Conservation (phyloP, 2,329 filamentous ascomycete genomes). For the Xenoacremonium recifei region DNA sequence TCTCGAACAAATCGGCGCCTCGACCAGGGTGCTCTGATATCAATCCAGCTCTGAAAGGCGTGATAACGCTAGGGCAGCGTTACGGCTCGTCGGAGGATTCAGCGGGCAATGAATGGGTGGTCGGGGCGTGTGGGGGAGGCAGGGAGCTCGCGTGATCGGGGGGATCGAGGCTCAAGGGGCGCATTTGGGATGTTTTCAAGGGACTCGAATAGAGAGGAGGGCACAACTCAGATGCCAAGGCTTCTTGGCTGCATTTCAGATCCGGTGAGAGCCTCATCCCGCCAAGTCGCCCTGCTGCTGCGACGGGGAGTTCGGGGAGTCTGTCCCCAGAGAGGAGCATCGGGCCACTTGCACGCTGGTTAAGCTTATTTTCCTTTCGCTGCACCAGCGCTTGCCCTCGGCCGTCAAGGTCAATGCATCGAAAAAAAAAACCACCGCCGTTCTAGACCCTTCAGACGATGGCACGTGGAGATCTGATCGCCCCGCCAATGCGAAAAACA, state of each 20-base stretch:
- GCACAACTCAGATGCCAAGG: too few relatives aligned
- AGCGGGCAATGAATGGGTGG: neutral
- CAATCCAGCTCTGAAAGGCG: slow-evolving; percentile 17
- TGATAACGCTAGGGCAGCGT: slow-evolving; percentile 9
- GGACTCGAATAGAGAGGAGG: too few relatives aligned
- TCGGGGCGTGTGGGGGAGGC: neutral
- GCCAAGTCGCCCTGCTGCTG: too few relatives aligned
- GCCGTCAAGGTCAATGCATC: neutral
- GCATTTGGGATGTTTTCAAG: neutral
- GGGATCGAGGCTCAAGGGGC: neutral
- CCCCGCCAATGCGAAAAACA: slow-evolving; percentile 14
- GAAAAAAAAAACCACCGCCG: neutral
- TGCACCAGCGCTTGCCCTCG: neutral
- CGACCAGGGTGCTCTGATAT: slow-evolving; percentile 14
- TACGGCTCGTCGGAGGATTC: slow-evolving; percentile 13
- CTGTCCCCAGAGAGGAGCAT: neutral
- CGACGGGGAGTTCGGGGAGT: slow-evolving; percentile 17
- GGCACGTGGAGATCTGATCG: neutral
- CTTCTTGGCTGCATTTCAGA: too few relatives aligned
- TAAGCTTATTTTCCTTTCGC: slow-evolving; percentile 18
- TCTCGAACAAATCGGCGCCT: slow-evolving; percentile 3
- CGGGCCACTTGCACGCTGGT: slow-evolving; percentile 3
- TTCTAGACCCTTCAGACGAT: neutral
- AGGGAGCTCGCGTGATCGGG: neutral
- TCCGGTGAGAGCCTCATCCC: too few relatives aligned